phyloP scores from a whole-genome alignment of 768 basidiomycete genomes.

The Suillus placidus region DNA sequence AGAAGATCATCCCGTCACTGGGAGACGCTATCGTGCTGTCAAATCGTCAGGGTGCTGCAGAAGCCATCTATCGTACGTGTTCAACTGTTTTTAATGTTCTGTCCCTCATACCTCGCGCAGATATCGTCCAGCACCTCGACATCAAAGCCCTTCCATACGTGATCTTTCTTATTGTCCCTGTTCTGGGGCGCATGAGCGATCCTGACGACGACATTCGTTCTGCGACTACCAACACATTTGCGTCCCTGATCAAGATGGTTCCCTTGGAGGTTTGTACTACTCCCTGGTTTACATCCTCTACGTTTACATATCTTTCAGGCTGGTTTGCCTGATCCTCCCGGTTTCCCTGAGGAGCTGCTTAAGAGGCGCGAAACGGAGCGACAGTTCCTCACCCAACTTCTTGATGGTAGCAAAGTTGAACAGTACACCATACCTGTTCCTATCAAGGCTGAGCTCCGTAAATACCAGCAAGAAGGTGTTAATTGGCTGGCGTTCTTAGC shows the following conservation, averaged over 20 bases:
- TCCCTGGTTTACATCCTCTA: not conserved
- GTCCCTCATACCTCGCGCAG: slow-evolving; percentile 44
- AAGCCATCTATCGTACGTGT: slow-evolving; percentile 88
- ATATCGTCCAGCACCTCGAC: slow-evolving; percentile 89
- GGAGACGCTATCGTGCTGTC: slow-evolving; percentile 73
- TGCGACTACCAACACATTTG: slow-evolving; percentile 96
- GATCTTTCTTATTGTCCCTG: slow-evolving; percentile 94
- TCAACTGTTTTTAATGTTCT: slow-evolving; percentile 1
- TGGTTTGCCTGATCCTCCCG: slow-evolving; percentile 94
- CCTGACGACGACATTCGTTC: slow-evolving; percentile 88
- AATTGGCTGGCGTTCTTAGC: slow-evolving; percentile 99
- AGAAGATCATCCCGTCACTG: slow-evolving; percentile 77
- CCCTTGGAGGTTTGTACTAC: slow-evolving; percentile 78
- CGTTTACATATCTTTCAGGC: slow-evolving; percentile 51
- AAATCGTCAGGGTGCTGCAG: slow-evolving; percentile 88
- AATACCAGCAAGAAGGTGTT: slow-evolving; percentile 98
- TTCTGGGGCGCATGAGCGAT: slow-evolving; percentile 98
- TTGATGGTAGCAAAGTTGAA: slow-evolving; percentile 95
- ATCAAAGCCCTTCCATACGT: slow-evolving; percentile 96
- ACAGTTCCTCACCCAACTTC: slow-evolving; percentile 88
- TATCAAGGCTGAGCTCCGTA: slow-evolving; percentile 93
- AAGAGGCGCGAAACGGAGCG: slow-evolving; percentile 86
- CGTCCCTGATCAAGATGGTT: slow-evolving; percentile 96
- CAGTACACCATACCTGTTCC: slow-evolving; percentile 82
- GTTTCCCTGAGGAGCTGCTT: slow-evolving; percentile 86